Evolutionary conservation across 257 asterid species (phyloP), one percentile per base, ranked within the genome.

Genomic region (Cruciata laevipes): DNA sequence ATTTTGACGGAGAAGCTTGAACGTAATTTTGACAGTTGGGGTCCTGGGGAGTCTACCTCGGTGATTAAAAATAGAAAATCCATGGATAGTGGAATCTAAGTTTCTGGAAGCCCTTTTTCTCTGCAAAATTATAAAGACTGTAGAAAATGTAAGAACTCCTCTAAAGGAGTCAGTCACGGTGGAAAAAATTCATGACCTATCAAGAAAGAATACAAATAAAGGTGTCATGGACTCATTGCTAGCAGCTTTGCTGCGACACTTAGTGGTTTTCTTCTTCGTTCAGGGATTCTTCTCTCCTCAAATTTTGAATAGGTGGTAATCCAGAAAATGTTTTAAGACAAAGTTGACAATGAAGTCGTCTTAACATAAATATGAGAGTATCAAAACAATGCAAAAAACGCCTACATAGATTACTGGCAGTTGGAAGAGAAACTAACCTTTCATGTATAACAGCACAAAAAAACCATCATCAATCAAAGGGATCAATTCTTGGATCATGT

Each of bases 401-500:
- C 13, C 18, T 59, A 27, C 27, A 59, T 33, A 30, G 18, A 10
- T 24, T 38, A 27, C 32, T 1, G 31, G 23, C 32, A 30, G 20
- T 16, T 16, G 31, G 21, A 31, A 13, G 42, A 9, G 49, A 24
- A 40, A 4, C 52, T 23, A 30, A 51, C 38, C 25, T 47, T 18
- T 47, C 8, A 20, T 47, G 55, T 47, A 47, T 47, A 47, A 14
- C 55, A 16, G 55, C 55, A 14, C 55, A 35, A 17, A 21, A 35
- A 31, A 52, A 60, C 21, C 30, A 21, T 20, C 61, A 61, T 84
- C 71, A 84, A 74, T 89, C 97, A 44, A 89, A 89, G 23, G 98
- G 98, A 71, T 91, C 98, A 49, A 89, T 87, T 55, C 98, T 85
- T 9, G 96, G 96, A 65, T 89, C 96, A 53, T 91, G 98, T 82